Evolutionary conservation across 345 rosid genomes (phyloP).

Genomic region (Populus deltoides): DNA sequence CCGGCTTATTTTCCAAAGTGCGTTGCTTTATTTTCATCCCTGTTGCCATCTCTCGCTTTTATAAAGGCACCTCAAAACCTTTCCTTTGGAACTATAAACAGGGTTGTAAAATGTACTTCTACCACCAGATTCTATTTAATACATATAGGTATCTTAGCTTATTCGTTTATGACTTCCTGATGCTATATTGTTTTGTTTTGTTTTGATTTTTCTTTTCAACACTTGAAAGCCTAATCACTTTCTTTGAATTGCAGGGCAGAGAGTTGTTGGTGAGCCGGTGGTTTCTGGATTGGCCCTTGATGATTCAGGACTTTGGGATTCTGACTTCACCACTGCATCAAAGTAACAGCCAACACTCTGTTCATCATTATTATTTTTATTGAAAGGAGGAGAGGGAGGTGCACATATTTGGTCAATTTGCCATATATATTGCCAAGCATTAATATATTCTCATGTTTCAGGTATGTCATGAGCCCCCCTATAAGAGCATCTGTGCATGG

Average conservation of each 20-base stretch:
- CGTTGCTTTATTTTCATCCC: background rate
- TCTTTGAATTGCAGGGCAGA: slow-evolving; percentile 73
- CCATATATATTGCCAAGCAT: background rate
- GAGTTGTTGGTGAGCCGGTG: slow-evolving; percentile 88
- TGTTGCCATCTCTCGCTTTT: background rate
- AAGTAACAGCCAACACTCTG: slow-evolving; percentile 40
- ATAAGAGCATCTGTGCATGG: slow-evolving; percentile 80
- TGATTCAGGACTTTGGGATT: slow-evolving; percentile 87
- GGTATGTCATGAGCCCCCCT: slow-evolving; percentile 99
- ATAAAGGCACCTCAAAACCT: background rate
- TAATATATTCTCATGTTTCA: slow-evolving; percentile 31
- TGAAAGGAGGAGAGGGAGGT: background rate
- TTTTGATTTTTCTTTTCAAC: background rate
- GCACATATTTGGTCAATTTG: background rate
- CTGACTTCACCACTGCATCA: slow-evolving; percentile 82
- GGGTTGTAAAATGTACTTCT: background rate
- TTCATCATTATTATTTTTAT: background rate
- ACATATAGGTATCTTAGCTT: too few relatives aligned
- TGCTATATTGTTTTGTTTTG: background rate
- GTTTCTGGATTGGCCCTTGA: slow-evolving; percentile 88
- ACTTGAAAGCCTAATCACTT: background rate
- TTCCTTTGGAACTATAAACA: background rate
- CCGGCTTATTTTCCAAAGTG: background rate
- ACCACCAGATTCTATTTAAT: background rate
- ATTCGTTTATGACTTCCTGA: background rate